phyloP scores from a whole-genome alignment of 139 green algal genomes.

The Dunaliella primolecta region DNA sequence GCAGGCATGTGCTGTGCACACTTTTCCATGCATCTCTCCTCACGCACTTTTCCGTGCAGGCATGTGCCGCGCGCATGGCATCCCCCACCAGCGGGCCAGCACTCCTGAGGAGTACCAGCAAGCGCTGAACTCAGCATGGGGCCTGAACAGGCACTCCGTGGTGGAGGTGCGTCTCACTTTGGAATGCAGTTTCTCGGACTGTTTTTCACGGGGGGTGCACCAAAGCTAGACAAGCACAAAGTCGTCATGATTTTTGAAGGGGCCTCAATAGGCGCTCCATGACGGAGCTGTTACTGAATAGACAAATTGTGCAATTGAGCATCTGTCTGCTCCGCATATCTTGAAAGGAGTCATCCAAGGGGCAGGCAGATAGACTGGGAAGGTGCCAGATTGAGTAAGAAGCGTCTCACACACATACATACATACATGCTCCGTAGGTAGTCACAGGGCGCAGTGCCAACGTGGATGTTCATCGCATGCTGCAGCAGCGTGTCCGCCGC shows the following conservation, averaged over 20 bases:
- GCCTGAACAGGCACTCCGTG: conserved; percentile 77
- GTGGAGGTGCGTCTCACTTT: conserved; percentile 82
- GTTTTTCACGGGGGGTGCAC: too few species aligned
- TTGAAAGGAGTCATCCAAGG: too few species aligned
- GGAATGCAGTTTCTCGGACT: too few species aligned
- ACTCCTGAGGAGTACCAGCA: conserved; percentile 45
- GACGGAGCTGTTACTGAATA: too few species aligned
- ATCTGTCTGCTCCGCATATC: too few species aligned
- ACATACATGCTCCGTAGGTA: conserved; percentile 75
- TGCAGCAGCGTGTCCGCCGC: background rate
- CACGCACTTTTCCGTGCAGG: conserved; percentile 22
- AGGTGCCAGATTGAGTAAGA: too few species aligned
- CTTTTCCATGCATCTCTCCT: background rate
- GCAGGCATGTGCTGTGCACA: too few species aligned
- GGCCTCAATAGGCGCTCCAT: too few species aligned
- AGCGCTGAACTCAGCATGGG: conserved; percentile 75
- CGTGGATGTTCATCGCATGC: conserved; percentile 29
- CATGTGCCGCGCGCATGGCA: conserved; percentile 75
- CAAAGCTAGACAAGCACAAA: too few species aligned
- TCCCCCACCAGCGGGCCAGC: conserved; percentile 72
- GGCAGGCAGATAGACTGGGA: too few species aligned
- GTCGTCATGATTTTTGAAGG: too few species aligned
- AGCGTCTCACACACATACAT: background rate
- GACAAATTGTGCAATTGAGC: too few species aligned
- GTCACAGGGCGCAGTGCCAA: conserved; percentile 66